phyloP scores from a whole-genome alignment of 2,329 filamentous ascomycete species.

The Ophiostoma sp. region DNA sequence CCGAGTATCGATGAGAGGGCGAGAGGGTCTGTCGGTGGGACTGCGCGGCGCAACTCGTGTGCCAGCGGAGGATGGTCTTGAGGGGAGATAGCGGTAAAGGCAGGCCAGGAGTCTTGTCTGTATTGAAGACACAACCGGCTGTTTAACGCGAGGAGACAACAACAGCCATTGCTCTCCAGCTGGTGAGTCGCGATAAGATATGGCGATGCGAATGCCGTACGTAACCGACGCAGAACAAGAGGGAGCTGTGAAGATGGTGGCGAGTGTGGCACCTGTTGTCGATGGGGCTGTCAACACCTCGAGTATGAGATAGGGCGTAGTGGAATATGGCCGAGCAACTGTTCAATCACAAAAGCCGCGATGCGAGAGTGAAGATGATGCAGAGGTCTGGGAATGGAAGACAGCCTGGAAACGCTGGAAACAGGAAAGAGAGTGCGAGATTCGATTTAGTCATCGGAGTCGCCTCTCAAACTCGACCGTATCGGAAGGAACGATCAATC shows the following conservation, averaged over 20 bases:
- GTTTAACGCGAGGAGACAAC: background rate
- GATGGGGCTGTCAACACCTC: background rate
- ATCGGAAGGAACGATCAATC: background rate
- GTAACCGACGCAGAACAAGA: background rate
- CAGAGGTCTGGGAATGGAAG: background rate
- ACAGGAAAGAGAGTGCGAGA: background rate
- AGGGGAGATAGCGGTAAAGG: background rate
- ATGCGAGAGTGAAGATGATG: background rate
- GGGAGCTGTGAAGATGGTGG: background rate
- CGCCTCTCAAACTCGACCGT: conserved; percentile 5
- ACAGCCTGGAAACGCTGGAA: background rate
- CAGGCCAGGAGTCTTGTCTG: background rate
- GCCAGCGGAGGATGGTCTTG: background rate
- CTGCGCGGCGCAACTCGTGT: background rate
- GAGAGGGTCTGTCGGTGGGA: background rate
- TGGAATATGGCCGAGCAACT: background rate
- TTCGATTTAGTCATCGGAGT: background rate
- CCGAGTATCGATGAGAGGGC: background rate
- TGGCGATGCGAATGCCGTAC: background rate
- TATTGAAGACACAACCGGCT: background rate
- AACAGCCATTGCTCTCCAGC: background rate
- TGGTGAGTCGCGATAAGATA: background rate
- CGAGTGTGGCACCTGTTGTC: background rate
- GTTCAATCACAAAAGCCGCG: background rate
- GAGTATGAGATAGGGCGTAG: background rate